phyloP scores from a whole-genome alignment of 306 rosid species.

The Comarum palustre region DNA sequence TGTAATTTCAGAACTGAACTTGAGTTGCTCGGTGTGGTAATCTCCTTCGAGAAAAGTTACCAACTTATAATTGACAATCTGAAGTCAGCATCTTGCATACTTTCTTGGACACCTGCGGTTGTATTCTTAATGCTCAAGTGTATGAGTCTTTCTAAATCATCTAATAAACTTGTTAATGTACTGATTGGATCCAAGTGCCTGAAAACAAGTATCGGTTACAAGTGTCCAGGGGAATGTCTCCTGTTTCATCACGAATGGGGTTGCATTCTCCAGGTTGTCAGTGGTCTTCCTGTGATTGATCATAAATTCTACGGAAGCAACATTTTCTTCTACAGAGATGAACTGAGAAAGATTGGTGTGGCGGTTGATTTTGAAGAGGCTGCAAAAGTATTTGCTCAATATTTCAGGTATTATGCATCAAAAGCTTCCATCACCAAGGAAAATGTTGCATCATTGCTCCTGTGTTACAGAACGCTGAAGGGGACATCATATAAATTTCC shows the following conservation, averaged over 20 bases:
- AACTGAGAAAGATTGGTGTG: conserved; percentile 47
- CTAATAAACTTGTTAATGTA: conserved; percentile 25
- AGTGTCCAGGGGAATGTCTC: conserved; percentile 48
- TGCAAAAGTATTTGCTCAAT: conserved; percentile 26
- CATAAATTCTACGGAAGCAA: conserved; percentile 36
- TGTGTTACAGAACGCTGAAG: conserved; percentile 38
- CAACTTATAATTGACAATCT: conserved; percentile 47
- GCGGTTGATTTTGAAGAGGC: conserved; percentile 56
- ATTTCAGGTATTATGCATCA: conserved; percentile 39
- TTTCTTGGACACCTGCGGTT: conserved; percentile 40
- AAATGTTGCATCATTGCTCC: conserved; percentile 46
- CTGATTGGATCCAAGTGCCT: conserved; percentile 37
- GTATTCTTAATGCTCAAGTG: conserved; percentile 48
- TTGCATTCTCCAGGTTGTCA: conserved; percentile 53
- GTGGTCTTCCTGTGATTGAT: conserved; percentile 51
- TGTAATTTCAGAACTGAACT: conserved; percentile 43
- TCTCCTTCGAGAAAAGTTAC: conserved; percentile 29
- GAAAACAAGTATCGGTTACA: conserved; percentile 56
- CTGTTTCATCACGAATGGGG: conserved; percentile 55
- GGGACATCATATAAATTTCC: conserved; percentile 27
- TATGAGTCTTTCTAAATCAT: not conserved
- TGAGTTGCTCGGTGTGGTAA: conserved; percentile 53
- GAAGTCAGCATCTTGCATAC: conserved; percentile 39
- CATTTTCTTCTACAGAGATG: conserved; percentile 26
- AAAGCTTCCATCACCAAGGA: conserved; percentile 30